A percentile compares a stretch with the other conserved stretches of the same genome.
phyloP scores from a whole-genome alignment of 208 protist genomes.

The Endotrypanum monterogeii region DNA sequence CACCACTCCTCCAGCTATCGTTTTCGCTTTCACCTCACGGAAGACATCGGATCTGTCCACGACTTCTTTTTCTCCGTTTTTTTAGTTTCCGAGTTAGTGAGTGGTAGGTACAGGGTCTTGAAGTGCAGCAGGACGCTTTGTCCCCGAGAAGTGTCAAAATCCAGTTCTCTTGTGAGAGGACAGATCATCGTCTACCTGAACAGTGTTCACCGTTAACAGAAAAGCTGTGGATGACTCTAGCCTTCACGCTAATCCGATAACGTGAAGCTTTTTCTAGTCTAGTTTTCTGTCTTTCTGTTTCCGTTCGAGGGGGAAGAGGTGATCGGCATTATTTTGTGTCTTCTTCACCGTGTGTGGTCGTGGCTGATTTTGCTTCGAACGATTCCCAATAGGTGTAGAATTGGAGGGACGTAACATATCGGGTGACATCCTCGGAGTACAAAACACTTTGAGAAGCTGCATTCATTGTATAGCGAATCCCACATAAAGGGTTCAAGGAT shows the following conservation, averaged over 20 bases:
- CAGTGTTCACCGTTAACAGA: too few relatives aligned
- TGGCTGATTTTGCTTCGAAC: too few relatives aligned
- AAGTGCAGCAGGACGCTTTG: too few relatives aligned
- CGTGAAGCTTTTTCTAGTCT: too few relatives aligned
- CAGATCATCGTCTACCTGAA: too few relatives aligned
- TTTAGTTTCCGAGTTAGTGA: background rate
- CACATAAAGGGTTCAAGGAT: background rate
- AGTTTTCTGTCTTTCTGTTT: constrained; percentile 7
- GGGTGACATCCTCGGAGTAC: background rate
- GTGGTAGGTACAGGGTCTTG: background rate
- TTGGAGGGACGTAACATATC: background rate
- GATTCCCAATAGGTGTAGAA: background rate
- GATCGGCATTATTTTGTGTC: too few relatives aligned
- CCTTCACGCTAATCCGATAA: too few relatives aligned
- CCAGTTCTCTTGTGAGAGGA: too few relatives aligned
- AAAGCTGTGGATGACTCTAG: too few relatives aligned
- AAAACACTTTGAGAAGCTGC: background rate
- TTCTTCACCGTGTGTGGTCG: too few relatives aligned
- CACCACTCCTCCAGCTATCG: background rate
- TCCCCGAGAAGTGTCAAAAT: too few relatives aligned
- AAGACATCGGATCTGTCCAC: background rate
- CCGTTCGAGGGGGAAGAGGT: background rate
- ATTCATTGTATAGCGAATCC: background rate
- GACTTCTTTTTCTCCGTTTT: constrained; percentile 18
- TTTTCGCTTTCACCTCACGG: background rate